Percentiles rank a stretch among this genome's conserved stretches.
These are phyloP conservation scores for Hygrocybe punicea DNA, from an alignment of 768 basidiomycete genomes.

Conservation along the genomic window DNA sequence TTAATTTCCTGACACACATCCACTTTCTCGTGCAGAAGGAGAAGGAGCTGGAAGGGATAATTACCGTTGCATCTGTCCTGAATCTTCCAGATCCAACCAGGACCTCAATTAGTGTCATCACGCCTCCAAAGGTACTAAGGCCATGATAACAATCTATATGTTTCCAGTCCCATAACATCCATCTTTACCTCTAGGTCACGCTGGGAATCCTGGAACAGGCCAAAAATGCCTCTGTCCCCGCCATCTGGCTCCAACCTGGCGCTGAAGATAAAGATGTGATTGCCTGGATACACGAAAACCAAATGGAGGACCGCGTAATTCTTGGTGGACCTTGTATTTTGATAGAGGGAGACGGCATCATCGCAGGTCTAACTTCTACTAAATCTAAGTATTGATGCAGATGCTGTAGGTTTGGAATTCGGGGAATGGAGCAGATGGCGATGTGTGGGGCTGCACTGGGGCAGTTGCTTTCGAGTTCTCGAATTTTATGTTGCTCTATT, in stretches of 20 bases:
- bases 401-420: conserved; percentile 24
- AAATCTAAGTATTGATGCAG: no score
- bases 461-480: no score
- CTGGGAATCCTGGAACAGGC: conserved; percentile 63
- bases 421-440: no score
- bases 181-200: conserved; percentile 51
- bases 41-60: conserved; percentile 61
- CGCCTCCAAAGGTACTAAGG: conserved; percentile 61
- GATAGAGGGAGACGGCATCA: conserved; percentile 64
- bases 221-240: conserved; percentile 64
- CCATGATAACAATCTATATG: background rate
- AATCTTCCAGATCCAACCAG: conserved; percentile 57
- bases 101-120: conserved; percentile 77
- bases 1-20: background rate
- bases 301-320: conserved; percentile 64
- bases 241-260: conserved; percentile 89
- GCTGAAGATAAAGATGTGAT: conserved; percentile 67
- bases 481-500: no score
- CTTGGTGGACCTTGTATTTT: conserved; percentile 83
- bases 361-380: no score
- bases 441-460: no score
- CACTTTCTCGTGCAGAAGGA: conserved; percentile 52
- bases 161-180: background rate
- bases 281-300: conserved; percentile 62
- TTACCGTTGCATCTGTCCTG: conserved; percentile 51